Evolutionary conservation across 257 asterid genomes (phyloP).

Genomic region (Lavandula angustifolia): DNA sequence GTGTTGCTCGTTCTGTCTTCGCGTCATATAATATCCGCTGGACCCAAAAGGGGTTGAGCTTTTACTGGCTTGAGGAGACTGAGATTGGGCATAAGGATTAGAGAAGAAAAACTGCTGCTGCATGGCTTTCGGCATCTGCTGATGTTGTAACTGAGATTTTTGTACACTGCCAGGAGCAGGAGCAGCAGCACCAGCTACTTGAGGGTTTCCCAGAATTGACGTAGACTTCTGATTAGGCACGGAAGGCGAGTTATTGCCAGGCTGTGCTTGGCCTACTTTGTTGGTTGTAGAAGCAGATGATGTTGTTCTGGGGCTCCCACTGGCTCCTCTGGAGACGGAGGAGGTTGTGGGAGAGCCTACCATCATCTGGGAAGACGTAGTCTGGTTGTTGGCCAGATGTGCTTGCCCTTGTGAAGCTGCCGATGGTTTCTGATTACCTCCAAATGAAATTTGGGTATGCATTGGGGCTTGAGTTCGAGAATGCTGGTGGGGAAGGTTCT

Average conservation of each 20-base stretch:
- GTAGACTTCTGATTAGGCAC: conserved; percentile 63
- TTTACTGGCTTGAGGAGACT: conserved; percentile 45
- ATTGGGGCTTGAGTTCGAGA: conserved; percentile 53
- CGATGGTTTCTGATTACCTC: conserved; percentile 69
- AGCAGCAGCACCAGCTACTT: conserved; percentile 38
- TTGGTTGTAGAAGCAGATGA: conserved; percentile 55
- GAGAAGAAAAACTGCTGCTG: conserved; percentile 66
- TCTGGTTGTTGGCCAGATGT: conserved; percentile 47
- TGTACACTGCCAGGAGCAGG: conserved; percentile 45
- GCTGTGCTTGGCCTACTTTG: conserved; percentile 62
- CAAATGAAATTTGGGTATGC: conserved; percentile 86
- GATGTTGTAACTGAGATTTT: conserved; percentile 23
- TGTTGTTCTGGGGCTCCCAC: conserved; percentile 81
- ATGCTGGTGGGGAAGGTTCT: conserved; percentile 69
- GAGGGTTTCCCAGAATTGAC: conserved; percentile 75
- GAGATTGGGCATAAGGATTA: conserved; percentile 61
- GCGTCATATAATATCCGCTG: conserved; percentile 55
- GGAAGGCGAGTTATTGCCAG: conserved; percentile 45
- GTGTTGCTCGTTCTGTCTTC: conserved; percentile 67
- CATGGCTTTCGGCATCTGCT: conserved; percentile 32
- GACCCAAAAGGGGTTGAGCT: conserved; percentile 44
- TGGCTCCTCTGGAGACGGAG: conserved; percentile 78
- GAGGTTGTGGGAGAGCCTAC: conserved; percentile 90
- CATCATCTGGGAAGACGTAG: conserved; percentile 68
- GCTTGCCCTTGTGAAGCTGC: conserved; percentile 52